Evolutionary conservation across 2,329 filamentous ascomycete species (phyloP).

Genomic region (Kalmusia sp.): DNA sequence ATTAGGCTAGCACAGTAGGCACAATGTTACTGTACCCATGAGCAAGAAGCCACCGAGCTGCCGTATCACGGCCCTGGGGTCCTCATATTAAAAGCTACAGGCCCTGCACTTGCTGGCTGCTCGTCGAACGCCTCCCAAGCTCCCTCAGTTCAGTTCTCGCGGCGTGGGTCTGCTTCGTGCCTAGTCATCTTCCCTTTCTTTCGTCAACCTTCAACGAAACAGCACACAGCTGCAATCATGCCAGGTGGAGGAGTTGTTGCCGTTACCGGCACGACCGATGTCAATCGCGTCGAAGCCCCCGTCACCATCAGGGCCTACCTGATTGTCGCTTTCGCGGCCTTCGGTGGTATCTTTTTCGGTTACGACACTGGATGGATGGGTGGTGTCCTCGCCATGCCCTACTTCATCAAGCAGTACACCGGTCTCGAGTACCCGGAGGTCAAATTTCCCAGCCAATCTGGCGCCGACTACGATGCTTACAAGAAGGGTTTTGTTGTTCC

Average conservation of each 20-base stretch:
- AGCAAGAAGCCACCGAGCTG: slow-evolving; percentile 39
- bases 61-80: slow-evolving; percentile 37
- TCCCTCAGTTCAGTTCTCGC: slow-evolving; percentile 26
- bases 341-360: slow-evolving; percentile 74
- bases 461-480: slow-evolving; percentile 68
- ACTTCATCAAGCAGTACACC: slow-evolving; percentile 48
- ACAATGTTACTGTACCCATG: slow-evolving; percentile 46
- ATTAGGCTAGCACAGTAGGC: slow-evolving; percentile 31
- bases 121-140: slow-evolving; percentile 32
- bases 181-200: slow-evolving; percentile 20
- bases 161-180: slow-evolving; percentile 28
- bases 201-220: slow-evolving; percentile 15
- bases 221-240: slow-evolving; percentile 35
- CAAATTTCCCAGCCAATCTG: slow-evolving; percentile 51
- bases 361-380: slow-evolving; percentile 83
- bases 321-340: slow-evolving; percentile 57
- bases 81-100: slow-evolving; percentile 40
- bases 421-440: slow-evolving; percentile 37
- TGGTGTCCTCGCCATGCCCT: slow-evolving; percentile 62
- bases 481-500: slow-evolving; percentile 51
- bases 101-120: slow-evolving; percentile 19
- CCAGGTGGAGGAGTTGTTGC: slow-evolving; percentile 45
- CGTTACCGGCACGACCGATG: slow-evolving; percentile 54
- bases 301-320: slow-evolving; percentile 56
- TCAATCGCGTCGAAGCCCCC: slow-evolving; percentile 62